Base-by-base conservation (phyloP, 2,329 filamentous ascomycete genomes). In the Ascochyta koolunga region DNA sequence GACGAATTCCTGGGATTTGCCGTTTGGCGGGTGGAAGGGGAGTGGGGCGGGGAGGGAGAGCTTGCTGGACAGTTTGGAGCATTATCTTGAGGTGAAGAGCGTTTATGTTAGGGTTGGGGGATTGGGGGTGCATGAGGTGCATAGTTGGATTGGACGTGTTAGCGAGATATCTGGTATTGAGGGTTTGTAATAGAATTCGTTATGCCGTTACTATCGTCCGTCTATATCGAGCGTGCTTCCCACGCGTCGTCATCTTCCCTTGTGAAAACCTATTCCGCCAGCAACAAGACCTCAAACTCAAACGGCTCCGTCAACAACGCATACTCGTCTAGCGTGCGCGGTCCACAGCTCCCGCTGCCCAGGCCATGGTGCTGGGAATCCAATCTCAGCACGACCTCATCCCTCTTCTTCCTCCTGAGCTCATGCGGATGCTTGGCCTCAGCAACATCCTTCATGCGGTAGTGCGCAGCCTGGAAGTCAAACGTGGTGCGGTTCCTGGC, bases 391-490 rank as follows among this genome's bases (percentile, higher is more conserved):
- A 87, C 69, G 32, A 83, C 80, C 59, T 86, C 81, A 13, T 83
- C 78, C 49, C 81, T 77, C 61, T 82, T 78, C 56, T 76, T 78
- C 56, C 79, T 78, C 2, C 76, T 76, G 48, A 91, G 70, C 67
- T 90, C 86, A 59, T 83, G 79, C 0, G 88, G 87, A 68, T 91
- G 88, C 37, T 75, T 80, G 2, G 87, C 86, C 1, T 77, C 77
- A 40, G 86, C 81, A 24, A 90, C 72, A 42, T 79, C 82, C 31
- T 73, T 67, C 21, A 79, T 77, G 16, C 78, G 77, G 64, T 86
- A 84, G 56, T 82, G 80, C 8, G 79, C 80, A 0, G 80, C 83
- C 44, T 79, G 78, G 73, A 88, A 90, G 66, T 76, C 65, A 40
- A 73, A 72, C 24, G 50, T 32, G 51, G 53, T 61, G 38, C 60